Evolutionary conservation across 768 basidiomycete genomes (phyloP).

Genomic region (Xerocomus potaroensis): DNA sequence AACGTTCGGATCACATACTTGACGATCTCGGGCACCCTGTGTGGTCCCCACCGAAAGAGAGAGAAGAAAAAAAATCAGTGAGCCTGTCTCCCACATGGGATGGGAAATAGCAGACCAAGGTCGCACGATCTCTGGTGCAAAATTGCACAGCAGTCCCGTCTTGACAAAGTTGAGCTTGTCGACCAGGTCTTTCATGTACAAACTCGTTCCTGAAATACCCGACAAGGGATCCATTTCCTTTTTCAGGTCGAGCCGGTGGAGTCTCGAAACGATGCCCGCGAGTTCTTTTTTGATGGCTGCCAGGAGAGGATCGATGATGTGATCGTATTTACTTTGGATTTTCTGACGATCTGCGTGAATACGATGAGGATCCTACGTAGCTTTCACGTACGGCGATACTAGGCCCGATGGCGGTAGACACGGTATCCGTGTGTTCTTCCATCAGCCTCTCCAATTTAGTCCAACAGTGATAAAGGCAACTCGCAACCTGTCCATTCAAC

Average conservation of each 20-base stretch:
- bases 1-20: constrained; percentile 82
- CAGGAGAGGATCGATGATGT: constrained; percentile 58
- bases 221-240: constrained; percentile 64
- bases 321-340: constrained; percentile 41
- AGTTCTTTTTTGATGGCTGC: constrained; percentile 77
- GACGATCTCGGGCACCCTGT: constrained; percentile 63
- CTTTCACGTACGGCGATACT: constrained; percentile 50
- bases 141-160: constrained; percentile 69
- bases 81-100: background rate
- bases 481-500: constrained; percentile 73
- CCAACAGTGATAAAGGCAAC: constrained; percentile 45
- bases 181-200: constrained; percentile 82
- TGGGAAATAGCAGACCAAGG: constrained; percentile 54
- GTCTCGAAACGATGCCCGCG: constrained; percentile 67
- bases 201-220: constrained; percentile 50
- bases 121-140: constrained; percentile 66
- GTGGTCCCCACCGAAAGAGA: too few species aligned
- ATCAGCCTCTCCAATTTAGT: constrained; percentile 22
- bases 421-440: constrained; percentile 31
- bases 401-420: constrained; percentile 52
- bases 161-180: constrained; percentile 82
- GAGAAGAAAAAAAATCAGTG: constrained; percentile 4
- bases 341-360: constrained; percentile 13
- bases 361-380: background rate
- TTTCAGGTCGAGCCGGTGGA: constrained; percentile 83